Conservation (phyloP, 306 rosid species). For the Lathyrus sativus region DNA sequence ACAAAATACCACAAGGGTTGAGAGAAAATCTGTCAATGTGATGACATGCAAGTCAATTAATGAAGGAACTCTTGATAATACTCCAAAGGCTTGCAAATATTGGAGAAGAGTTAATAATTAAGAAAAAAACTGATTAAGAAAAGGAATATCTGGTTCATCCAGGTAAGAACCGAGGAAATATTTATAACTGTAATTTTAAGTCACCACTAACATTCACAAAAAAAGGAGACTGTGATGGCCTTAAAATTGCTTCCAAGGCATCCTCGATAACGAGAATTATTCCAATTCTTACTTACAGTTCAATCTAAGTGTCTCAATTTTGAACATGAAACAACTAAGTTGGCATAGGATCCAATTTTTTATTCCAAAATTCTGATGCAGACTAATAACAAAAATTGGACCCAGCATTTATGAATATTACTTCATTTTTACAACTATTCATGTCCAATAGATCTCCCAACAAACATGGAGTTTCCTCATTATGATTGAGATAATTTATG, state of each 20-base stretch:
- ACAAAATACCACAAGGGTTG: conserved; percentile 24
- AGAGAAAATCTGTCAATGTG: not conserved
- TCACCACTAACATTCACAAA: conserved; percentile 7
- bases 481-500: conserved; percentile 29
- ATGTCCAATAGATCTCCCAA: conserved; percentile 36
- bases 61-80: conserved; percentile 8
- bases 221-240: conserved; percentile 24
- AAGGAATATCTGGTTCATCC: conserved; percentile 26
- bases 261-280: conserved; percentile 26
- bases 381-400: conserved; percentile 8
- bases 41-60: conserved; percentile 23
- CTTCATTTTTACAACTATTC: conserved; percentile 21
- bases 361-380: conserved; percentile 29
- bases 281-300: conserved; percentile 10
- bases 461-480: conserved; percentile 19
- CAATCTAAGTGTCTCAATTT: conserved; percentile 17
- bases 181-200: conserved; percentile 4
- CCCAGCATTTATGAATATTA: conserved; percentile 24
- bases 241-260: conserved; percentile 35
- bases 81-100: conserved; percentile 27
- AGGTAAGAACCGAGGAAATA: conserved; percentile 11
- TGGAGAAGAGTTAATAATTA: not conserved
- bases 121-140: conserved; percentile 33
- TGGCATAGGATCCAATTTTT: conserved; percentile 18
- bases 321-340: conserved; percentile 8